Base-by-base conservation (phyloP, 805 yeast genomes). In the Lipomyces yamadae region DNA sequence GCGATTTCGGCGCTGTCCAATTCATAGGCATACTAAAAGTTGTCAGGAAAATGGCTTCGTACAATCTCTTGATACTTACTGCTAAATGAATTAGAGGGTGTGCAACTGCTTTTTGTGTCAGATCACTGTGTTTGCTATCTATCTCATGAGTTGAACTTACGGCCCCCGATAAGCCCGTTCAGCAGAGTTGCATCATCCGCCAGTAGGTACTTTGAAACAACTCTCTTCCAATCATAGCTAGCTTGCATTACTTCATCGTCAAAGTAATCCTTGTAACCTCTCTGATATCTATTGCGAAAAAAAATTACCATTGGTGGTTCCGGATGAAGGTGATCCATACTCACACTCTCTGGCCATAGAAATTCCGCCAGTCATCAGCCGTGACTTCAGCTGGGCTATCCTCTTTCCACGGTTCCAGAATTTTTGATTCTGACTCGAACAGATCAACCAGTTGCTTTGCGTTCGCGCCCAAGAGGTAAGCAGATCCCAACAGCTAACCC, bases 361-460 rank as follows among this genome's bases (percentile, higher is more conserved):
- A 74, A 29, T 74, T 73, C 15, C 65, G 62, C 70, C 80, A 74
- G 32, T 78, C 78, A 45, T 73, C 75, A 55, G 72, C 74, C 0
- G 80, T 77, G 30, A 80, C 78, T 45, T 77, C 82, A 13, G 73
- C 72, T 0, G 82, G 81, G 53, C 74, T 72, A 59, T 79, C 81
- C 48, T 78, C 81, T n/a, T 77, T 74, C 81, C 82, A 79, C 6
- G 52, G 66, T 10, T 63, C 73, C 39, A 77, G 70, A 2, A 67
- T 18, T 34, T 64, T 57, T 13, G 73, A 71, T 8, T 63, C 65
- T 30, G 66, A 63, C 60, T 79, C 81, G 61, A 70, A 80, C 2
- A 77, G 60, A 1, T 64, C 68, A 3, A 72, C 65, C 48, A 80
- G 68, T 32, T 74, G 74, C 13, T 67, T 65, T 0, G 80, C 73